Percentiles rank a stretch among this genome's conserved stretches.
Evolutionary conservation across 495 filamentous ascomycete genomes (phyloP).

Genomic region (Aspergillus bridgeri): DNA sequence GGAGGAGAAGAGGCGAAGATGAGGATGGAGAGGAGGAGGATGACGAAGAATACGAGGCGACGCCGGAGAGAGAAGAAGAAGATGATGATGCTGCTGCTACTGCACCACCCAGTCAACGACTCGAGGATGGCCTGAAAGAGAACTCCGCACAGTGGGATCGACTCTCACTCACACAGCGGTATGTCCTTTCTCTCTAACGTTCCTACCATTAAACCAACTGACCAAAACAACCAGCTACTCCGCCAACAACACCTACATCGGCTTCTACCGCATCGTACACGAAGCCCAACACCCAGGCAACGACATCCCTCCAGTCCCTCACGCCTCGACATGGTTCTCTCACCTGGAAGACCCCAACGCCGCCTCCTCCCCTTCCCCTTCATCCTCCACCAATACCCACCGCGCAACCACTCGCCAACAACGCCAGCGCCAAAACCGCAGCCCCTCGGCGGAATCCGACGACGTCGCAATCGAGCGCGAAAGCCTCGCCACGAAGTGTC

Average conservation of each 20-base stretch:
- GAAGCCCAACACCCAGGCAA: constrained; percentile 67
- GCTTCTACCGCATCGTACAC: constrained; percentile 74
- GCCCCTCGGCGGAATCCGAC: constrained; percentile 40
- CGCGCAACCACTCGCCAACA: constrained; percentile 8
- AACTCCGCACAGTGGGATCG: constrained; percentile 29
- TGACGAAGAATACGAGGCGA: constrained; percentile 22
- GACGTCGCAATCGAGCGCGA: constrained; percentile 71
- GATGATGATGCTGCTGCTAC: not conserved
- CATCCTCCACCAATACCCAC: constrained; percentile 3
- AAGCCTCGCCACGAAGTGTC: constrained; percentile 70
- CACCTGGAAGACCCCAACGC: constrained; percentile 35
- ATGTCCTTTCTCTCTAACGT: constrained; percentile 2
- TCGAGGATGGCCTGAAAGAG: constrained; percentile 28
- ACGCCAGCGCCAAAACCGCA: constrained; percentile 24
- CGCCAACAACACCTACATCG: constrained; percentile 72
- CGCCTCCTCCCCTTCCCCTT: not conserved
- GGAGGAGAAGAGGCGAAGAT: constrained; percentile 20
- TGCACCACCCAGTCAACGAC: constrained; percentile 22
- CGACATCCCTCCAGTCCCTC: constrained; percentile 59
- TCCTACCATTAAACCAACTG: not conserved
- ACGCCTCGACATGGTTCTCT: constrained; percentile 70
- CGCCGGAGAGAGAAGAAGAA: constrained; percentile 22
- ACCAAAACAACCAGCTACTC: constrained; percentile 53
- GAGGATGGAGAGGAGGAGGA: constrained; percentile 15
- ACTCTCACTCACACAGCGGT: constrained; percentile 40